Evolutionary conservation across 2,329 filamentous ascomycete species (phyloP), one percentile per base, ranked within the genome.

Genomic region (Lojkania enalia): DNA sequence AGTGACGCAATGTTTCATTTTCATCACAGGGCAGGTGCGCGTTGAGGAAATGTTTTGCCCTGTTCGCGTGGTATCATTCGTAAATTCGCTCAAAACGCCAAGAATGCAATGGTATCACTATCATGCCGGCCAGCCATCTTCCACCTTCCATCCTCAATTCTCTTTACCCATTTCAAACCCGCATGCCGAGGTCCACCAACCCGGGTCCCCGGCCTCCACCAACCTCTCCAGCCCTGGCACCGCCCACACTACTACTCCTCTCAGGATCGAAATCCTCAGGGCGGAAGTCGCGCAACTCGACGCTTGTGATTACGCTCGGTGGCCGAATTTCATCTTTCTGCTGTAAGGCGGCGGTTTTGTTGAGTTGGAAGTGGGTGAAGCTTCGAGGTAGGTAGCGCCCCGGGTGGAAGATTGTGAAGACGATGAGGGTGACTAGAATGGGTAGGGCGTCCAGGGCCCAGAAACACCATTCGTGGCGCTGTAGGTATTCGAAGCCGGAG

Each of bases 401-500:
- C 0, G 78, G 78, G 50, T 81, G 76, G 57, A 72, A 80, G 27
- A 77, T 54, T 3, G 74, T 76, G 46, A 81, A 77, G 1, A 77
- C 67, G 1, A 70, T 58, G 23, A 81, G 69, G 4, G 78, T 77
- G 0, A 71, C 57, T 2, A 74, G 48, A 65, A 79, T 77, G 0
- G 77, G 77, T 5, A 77, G 46, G 0, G 74, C 71, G 47, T 81
- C 78, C 12, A 81, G 74, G 2, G 72, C 69, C 68, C 76, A 81
- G 44, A 81, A 76, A 20, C 75, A 73, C 74, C 78, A 80, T 49
- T 81, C 77, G 16, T 77, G 72, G 3, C 57, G 67, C 52, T 78
- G 77, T 1, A 75, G 63, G 51, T 81, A 81, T 13, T 73, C 70
- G 5, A 77, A 61, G n/a, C 74, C 75, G 0, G 64, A 61, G 13